Evolutionary conservation across 1,284 basidiomycete species (phyloP).

Genomic region (Exsudoporus floridanus): DNA sequence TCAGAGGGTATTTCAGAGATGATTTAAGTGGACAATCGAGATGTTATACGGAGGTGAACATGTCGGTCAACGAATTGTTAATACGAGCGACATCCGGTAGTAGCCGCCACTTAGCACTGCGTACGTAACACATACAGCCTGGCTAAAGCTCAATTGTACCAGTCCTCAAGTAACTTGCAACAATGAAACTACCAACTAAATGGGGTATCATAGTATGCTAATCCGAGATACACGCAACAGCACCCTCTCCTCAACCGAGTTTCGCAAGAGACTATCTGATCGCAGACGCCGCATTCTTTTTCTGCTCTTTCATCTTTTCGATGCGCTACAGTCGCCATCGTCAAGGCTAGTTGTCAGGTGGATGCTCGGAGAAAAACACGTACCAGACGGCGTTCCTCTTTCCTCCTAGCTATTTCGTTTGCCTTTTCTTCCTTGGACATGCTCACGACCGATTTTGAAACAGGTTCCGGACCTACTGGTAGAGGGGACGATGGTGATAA

Average conservation of each 20-base stretch:
- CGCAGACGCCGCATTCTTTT: constrained; percentile 42
- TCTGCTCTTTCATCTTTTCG: constrained; percentile 70
- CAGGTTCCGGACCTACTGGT: constrained; percentile 8
- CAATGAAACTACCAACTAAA: not conserved
- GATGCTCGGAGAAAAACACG: constrained; percentile 16
- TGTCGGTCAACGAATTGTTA: not conserved
- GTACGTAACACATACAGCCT: no score
- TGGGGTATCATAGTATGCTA: not conserved
- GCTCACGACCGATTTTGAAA: constrained; percentile 25
- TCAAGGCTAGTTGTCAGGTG: not conserved
- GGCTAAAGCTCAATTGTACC: no score
- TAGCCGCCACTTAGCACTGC: no score
- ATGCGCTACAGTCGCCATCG: constrained; percentile 48
- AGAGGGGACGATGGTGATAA: constrained; percentile 25
- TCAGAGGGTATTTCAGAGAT: not conserved
- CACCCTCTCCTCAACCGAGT: not conserved
- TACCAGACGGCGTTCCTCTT: constrained; percentile 85
- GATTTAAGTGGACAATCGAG: not conserved
- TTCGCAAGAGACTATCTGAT: constrained; percentile 4
- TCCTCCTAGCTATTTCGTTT: constrained; percentile 81
- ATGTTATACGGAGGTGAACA: not conserved
- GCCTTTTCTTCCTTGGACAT: constrained; percentile 88
- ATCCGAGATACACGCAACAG: not conserved
- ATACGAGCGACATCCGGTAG: no score
- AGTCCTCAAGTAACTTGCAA: not conserved